These are phyloP conservation scores for Starmerella bacillaris DNA, from an alignment of 805 yeast species.

Conservation along the genomic window DNA sequence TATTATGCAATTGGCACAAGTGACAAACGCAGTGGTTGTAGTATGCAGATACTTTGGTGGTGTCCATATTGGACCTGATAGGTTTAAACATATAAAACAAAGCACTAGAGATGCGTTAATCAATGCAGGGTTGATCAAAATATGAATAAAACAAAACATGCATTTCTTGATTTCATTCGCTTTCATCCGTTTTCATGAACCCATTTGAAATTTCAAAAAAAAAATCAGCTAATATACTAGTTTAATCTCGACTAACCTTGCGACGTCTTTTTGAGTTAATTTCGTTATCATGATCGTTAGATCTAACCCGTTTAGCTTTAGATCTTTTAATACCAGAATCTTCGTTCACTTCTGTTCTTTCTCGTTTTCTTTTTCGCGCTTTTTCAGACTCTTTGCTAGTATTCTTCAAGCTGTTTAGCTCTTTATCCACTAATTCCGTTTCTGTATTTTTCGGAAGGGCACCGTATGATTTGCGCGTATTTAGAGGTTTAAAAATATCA, in stretches of 20 bases:
- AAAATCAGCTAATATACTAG: too few species aligned
- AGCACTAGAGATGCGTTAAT: slow-evolving; percentile 72
- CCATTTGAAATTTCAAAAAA: too few species aligned
- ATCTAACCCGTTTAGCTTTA: background rate
- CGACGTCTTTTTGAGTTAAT: too few species aligned
- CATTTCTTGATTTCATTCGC: too few species aligned
- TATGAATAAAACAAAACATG: too few species aligned
- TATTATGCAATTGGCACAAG: slow-evolving; percentile 48
- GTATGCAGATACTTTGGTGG: slow-evolving; percentile 94
- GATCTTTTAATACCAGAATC: background rate
- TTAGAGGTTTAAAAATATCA: slow-evolving; percentile 2
- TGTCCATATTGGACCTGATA: slow-evolving; percentile 71
- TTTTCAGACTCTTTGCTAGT: slow-evolving; percentile 1
- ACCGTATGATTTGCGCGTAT: background rate
- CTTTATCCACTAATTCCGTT: background rate
- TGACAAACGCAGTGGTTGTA: slow-evolving; percentile 67
- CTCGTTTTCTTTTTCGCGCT: slow-evolving; percentile 1
- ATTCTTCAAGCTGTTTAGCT: background rate
- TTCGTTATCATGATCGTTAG: background rate
- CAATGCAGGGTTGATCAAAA: slow-evolving; percentile 40
- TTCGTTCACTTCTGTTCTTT: background rate
- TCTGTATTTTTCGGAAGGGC: background rate
- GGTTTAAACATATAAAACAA: slow-evolving; percentile 78
- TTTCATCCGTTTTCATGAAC: too few species aligned
- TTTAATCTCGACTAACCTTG: too few species aligned